Evolutionary conservation across 306 rosid species (phyloP).

Genomic region (Lagenaria siceraria): DNA sequence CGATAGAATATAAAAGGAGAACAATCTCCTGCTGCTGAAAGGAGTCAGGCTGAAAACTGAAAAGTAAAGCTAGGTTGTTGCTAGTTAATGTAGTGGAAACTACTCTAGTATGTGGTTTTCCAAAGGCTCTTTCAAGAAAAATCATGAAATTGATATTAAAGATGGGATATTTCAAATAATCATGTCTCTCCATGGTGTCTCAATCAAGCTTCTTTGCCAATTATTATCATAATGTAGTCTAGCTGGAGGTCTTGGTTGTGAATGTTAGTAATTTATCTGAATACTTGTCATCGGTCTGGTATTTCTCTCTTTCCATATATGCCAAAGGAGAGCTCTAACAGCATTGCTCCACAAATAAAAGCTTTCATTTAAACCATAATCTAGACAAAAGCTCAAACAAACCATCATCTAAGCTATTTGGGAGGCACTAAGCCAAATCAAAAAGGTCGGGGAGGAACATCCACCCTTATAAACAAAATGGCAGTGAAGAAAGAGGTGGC

Average conservation of each 20-base stretch:
- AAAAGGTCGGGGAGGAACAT: not conserved
- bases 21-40: not conserved
- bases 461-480: not conserved
- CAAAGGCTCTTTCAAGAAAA: not conserved
- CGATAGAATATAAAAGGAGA: not conserved
- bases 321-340: not conserved
- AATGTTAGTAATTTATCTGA: not conserved
- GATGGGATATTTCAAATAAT: not conserved
- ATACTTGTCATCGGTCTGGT: too few species aligned
- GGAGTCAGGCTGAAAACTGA: not conserved
- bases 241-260: not conserved
- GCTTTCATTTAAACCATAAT: not conserved
- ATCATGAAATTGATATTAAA: not conserved
- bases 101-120: not conserved
- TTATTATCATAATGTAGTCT: not conserved
- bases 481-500: not conserved
- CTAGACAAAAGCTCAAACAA: not conserved
- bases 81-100: not conserved
- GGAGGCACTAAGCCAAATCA: not conserved
- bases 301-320: not conserved
- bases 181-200: not conserved
- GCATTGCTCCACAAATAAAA: not conserved
- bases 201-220: not conserved
- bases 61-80: not conserved
- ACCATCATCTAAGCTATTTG: not conserved